Evolutionary conservation across 495 filamentous ascomycete species (phyloP).

Genomic region (Coniosporium apollinis): DNA sequence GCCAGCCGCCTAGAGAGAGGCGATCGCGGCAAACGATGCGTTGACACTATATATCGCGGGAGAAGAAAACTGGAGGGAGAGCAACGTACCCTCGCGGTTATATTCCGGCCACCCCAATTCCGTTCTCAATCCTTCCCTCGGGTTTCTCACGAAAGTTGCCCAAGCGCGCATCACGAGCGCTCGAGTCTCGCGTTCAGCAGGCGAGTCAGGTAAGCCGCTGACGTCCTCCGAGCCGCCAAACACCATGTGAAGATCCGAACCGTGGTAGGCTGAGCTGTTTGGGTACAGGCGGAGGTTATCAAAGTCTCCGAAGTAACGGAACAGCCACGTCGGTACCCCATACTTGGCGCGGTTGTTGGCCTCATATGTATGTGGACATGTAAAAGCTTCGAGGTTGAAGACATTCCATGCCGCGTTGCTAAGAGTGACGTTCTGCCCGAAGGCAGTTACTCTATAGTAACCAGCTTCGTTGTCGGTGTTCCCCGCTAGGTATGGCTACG

Average conservation of each 20-base stretch:
- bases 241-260: slow-evolving; percentile 30
- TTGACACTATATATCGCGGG: too few species aligned
- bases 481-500: slow-evolving; percentile 23
- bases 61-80: too few species aligned
- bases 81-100: slow-evolving; percentile 1
- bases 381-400: slow-evolving; percentile 30
- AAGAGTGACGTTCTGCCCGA: slow-evolving; percentile 12
- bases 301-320: slow-evolving; percentile 35
- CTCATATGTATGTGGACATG: slow-evolving; percentile 25
- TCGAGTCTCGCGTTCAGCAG: slow-evolving; percentile 19
- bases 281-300: slow-evolving; percentile 29
- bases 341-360: slow-evolving; percentile 20
- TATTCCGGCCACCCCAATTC: slow-evolving; percentile 6
- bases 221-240: slow-evolving; percentile 28
- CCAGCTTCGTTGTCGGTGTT: slow-evolving; percentile 32
- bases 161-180: slow-evolving; percentile 29
- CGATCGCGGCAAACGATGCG: too few species aligned
- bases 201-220: slow-evolving; percentile 20
- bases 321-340: slow-evolving; percentile 31
- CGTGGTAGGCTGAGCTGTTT: slow-evolving; percentile 32
- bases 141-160: slow-evolving; percentile 35
- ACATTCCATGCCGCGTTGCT: slow-evolving; percentile 20
- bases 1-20: too few species aligned
- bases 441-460: slow-evolving; percentile 24
- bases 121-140: slow-evolving; percentile 22